Conservation (phyloP, 179 eudicot species). For the Monotropa hypopitys region DNA sequence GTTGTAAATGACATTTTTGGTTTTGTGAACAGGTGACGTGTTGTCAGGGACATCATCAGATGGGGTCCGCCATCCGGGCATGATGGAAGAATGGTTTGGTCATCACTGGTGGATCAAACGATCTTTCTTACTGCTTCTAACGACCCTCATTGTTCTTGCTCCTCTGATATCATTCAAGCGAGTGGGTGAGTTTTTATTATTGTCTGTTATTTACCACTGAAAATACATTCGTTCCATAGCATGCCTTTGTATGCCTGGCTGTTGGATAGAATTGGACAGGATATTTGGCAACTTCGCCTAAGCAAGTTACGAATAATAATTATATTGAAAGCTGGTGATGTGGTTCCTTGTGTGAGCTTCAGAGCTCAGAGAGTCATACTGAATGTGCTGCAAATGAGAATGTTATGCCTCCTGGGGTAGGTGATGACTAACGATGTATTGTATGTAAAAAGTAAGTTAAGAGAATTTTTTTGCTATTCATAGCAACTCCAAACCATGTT, state of each 20-base stretch:
- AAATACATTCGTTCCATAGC: not conserved
- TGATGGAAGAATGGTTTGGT: conserved; percentile 80
- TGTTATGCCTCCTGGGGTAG: not conserved
- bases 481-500: not conserved
- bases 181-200: conserved; percentile 36
- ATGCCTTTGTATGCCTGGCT: not conserved
- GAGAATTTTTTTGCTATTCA: too few species aligned
- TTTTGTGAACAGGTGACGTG: conserved; percentile 53
- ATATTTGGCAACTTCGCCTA: not conserved
- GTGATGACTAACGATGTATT: not conserved
- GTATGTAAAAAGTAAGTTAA: not conserved
- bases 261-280: not conserved
- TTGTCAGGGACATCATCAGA: conserved; percentile 59
- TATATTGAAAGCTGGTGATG: not conserved
- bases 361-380: not conserved
- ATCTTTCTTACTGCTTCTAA: conserved; percentile 43
- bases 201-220: not conserved
- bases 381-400: not conserved
- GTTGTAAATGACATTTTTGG: not conserved
- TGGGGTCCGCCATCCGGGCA: conserved; percentile 57
- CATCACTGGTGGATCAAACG: conserved; percentile 58
- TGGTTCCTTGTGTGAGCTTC: not conserved
- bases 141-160: conserved; percentile 43
- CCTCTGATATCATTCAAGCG: conserved; percentile 67
- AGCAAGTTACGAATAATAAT: not conserved